Conservation (phyloP, 192 early-diverging fungal genomes). For the Podila verticillata region DNA sequence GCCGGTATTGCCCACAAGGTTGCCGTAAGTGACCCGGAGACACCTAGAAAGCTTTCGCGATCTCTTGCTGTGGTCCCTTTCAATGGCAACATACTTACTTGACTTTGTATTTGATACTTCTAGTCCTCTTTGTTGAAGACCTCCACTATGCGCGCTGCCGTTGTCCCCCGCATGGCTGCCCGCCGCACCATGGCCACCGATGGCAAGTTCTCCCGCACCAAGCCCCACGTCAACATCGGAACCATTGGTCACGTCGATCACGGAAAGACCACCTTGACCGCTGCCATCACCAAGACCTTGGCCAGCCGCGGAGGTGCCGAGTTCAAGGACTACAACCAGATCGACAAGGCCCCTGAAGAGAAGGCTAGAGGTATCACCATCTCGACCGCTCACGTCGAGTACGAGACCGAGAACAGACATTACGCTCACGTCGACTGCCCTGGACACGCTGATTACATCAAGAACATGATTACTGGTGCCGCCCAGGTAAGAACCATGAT, state of each 20-base stretch:
- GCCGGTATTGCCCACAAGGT: conserved; percentile 43
- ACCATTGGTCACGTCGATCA: conserved; percentile 99
- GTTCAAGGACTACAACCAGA: conserved; percentile 95
- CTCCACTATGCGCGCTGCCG: conserved; percentile 29
- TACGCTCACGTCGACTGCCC: conserved; percentile 98
- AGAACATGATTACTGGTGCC: conserved; percentile 99
- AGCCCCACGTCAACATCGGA: conserved; percentile 99
- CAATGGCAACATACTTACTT: neutral
- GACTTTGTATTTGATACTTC: neutral
- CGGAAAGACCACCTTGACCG: conserved; percentile 98
- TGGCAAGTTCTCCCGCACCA: conserved; percentile 77
- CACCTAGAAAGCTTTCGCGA: neutral
- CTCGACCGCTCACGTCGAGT: conserved; percentile 96
- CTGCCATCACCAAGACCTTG: conserved; percentile 98
- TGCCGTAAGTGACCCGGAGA: conserved; percentile 25
- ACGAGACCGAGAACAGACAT: conserved; percentile 90
- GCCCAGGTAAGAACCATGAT: conserved; percentile 72
- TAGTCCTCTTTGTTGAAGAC: conserved; percentile 34
- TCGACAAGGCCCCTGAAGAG: conserved; percentile 99
- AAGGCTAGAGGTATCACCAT: conserved; percentile 99
- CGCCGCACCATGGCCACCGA: conserved; percentile 52
- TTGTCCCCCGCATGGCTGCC: conserved; percentile 44
- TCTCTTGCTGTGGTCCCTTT: neutral
- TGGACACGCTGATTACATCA: conserved; percentile 99
- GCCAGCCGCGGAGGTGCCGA: conserved; percentile 81